Base-by-base conservation (phyloP, 768 basidiomycete genomes). In the Leccinum rimulosum region DNA sequence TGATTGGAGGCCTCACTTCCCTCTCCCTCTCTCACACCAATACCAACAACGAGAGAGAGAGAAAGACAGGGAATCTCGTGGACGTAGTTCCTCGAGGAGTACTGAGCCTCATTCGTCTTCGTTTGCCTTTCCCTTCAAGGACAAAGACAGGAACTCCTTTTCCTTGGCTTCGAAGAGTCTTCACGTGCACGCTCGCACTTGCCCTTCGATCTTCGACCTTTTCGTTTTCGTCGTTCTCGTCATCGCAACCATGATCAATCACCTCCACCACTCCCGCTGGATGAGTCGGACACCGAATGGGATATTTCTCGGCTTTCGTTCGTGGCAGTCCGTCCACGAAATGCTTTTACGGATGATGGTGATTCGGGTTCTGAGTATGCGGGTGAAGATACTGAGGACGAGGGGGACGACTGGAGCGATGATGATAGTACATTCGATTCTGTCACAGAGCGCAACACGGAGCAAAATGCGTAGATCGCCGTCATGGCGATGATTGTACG, bases 361-460 rank as follows among this genome's bases (percentile, higher is more conserved):
- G 82, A 82, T 70, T 88, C 84, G 17, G 87, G 81, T 62, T 89
- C 85, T 62, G 91, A 88, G 66, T 76, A 74, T 1, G 76, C 73
- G 6, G 77, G 71, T 10, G 78, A 74, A 27, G 80, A 81, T 45
- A 77, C 76, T 1, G 83, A 85, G 52, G 81, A 80, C 4, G 86
- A 85, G 43, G 82, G 80, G 6, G 84, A 84, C 47, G 82, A 84
- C 17, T 85, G 82, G 74, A 82, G 82, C 59, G 83, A 84, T 43
- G 83, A 83, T 30, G 80, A 82, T 60, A 65, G 55, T 30, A 73
- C 74, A n/a, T 88, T 94, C 60, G 92, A 96, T 73, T 81, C 85
- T 43, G 77, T 90, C 64, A 98, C 95, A 0, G 89, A 90, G 71
- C 81, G 84, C 64, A 97, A 97, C 73, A 96, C 95, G 1, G 90